Percentiles rank a stretch among this genome's conserved stretches.
phyloP scores from a whole-genome alignment of 441 rosid species.

The Croton laevigatus region DNA sequence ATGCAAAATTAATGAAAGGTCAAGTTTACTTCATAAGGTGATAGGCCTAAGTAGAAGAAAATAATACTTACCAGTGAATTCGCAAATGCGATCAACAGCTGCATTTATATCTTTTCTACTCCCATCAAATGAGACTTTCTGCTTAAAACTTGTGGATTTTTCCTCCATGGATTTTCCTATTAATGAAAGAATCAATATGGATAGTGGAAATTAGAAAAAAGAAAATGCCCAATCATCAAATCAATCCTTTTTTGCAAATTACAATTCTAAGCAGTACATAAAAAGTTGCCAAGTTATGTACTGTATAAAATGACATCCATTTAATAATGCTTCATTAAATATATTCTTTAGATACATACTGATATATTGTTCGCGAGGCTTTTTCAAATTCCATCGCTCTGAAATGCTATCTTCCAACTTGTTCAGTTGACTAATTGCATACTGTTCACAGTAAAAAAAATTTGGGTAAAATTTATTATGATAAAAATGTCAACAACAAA shows the following conservation, averaged over 20 bases:
- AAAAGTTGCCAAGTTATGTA: constrained; percentile 5
- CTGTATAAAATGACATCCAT: not conserved
- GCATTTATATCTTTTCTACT: constrained; percentile 88
- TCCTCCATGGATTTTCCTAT: constrained; percentile 64
- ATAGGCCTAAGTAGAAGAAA: constrained; percentile 10
- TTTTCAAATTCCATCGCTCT: constrained; percentile 72
- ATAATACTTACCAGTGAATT: constrained; percentile 67
- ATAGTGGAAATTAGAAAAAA: not conserved
- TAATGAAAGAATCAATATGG: constrained; percentile 21
- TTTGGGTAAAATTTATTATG: constrained; percentile 10
- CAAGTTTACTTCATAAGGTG: constrained; percentile 15
- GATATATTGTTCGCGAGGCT: constrained; percentile 57
- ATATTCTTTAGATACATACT: constrained; percentile 42
- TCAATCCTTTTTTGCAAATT: not conserved
- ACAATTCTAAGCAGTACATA: not conserved
- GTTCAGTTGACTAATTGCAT: constrained; percentile 90
- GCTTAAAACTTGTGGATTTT: constrained; percentile 61
- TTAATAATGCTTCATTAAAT: too few relatives aligned
- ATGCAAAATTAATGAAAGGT: constrained; percentile 19
- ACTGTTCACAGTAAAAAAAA: constrained; percentile 48
- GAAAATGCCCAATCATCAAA: not conserved
- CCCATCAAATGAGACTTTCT: constrained; percentile 79
- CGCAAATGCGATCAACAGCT: constrained; percentile 83
- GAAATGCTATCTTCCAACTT: constrained; percentile 94
- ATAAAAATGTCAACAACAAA: not conserved